Percentiles rank a stretch among this genome's conserved stretches.
Evolutionary conservation across 2,329 filamentous ascomycete species (phyloP).

Genomic region (Verruconis gallopava): DNA sequence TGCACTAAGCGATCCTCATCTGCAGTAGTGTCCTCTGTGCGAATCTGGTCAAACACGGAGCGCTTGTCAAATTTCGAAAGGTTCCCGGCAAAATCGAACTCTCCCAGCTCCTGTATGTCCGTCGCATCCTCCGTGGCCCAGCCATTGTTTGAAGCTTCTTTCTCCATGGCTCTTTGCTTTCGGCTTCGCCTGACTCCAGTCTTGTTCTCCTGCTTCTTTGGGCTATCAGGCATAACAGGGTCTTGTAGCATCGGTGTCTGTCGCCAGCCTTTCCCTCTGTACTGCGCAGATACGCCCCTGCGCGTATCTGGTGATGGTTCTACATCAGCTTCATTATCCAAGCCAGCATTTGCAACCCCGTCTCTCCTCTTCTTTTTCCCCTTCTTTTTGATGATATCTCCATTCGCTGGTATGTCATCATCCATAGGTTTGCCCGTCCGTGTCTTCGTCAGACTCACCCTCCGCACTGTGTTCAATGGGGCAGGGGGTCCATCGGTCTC

Average conservation of each 20-base stretch:
- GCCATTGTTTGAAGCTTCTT: conserved; percentile 47
- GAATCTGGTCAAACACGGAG: conserved; percentile 80
- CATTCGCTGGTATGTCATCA: conserved; percentile 15
- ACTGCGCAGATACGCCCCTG: conserved; percentile 22
- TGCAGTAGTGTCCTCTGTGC: conserved; percentile 76
- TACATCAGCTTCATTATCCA: conserved; percentile 17
- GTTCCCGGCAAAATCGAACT: conserved; percentile 86
- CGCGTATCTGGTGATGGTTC: conserved; percentile 18
- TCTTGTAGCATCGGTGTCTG: conserved; percentile 56
- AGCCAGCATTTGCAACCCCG: conserved; percentile 26
- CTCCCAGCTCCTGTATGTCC: conserved; percentile 82
- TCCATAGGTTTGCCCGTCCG: conserved; percentile 29
- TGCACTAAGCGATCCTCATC: conserved; percentile 83
- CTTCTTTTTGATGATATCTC: conserved; percentile 22
- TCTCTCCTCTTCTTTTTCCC: conserved; percentile 33
- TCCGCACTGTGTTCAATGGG: conserved; percentile 17
- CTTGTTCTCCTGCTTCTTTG: conserved; percentile 13
- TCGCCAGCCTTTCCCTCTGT: conserved; percentile 52
- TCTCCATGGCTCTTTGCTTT: conserved; percentile 25
- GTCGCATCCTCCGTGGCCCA: conserved; percentile 96
- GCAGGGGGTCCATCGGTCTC: conserved; percentile 24
- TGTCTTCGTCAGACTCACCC: conserved; percentile 27
- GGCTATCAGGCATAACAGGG: conserved; percentile 33
- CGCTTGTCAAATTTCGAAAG: conserved; percentile 92
- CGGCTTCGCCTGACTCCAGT: conserved; percentile 7